Evolutionary conservation across 129 eudicot species (phyloP).

Genomic region (Scalesia atractyloides): DNA sequence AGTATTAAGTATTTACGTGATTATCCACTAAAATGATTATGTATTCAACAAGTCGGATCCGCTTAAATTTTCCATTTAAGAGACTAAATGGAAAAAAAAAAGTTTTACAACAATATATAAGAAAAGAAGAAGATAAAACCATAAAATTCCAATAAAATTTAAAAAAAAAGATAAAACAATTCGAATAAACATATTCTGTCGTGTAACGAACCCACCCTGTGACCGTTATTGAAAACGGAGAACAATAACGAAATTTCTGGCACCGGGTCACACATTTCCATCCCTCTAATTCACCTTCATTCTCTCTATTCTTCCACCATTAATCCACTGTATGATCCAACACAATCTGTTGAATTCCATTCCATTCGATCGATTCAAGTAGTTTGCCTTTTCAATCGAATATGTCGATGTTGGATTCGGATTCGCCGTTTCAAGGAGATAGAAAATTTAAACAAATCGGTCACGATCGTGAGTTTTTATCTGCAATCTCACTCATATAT

Average conservation of each 20-base stretch:
- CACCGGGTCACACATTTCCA: conserved; percentile 17
- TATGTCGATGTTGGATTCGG: conserved; percentile 82
- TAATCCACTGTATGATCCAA: conserved; percentile 19
- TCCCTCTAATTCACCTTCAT: conserved; percentile 13
- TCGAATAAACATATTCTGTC: conserved; percentile 18
- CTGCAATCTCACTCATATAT: conserved; percentile 13
- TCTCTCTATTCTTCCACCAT: conserved; percentile 17
- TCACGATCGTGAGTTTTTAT: conserved; percentile 74
- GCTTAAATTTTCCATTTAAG: too few relatives aligned
- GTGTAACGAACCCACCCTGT: conserved; percentile 5
- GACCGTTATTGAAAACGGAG: conserved; percentile 23
- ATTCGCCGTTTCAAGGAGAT: conserved; percentile 52
- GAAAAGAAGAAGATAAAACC: too few relatives aligned
- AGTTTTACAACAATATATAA: too few relatives aligned
- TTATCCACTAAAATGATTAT: too few relatives aligned
- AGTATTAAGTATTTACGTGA: too few relatives aligned
- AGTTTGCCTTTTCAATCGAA: conserved; percentile 11
- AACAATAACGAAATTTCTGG: conserved; percentile 23
- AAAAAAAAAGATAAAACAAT: neutral
- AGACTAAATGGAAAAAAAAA: too few relatives aligned
- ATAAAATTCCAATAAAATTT: neutral
- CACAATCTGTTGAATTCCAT: conserved; percentile 7
- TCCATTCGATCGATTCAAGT: conserved; percentile 15
- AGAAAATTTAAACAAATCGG: conserved; percentile 64
- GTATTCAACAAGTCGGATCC: too few relatives aligned